Conservation (phyloP, 2,329 filamentous ascomycete species). For the Beauveria scarabaeidicola region DNA sequence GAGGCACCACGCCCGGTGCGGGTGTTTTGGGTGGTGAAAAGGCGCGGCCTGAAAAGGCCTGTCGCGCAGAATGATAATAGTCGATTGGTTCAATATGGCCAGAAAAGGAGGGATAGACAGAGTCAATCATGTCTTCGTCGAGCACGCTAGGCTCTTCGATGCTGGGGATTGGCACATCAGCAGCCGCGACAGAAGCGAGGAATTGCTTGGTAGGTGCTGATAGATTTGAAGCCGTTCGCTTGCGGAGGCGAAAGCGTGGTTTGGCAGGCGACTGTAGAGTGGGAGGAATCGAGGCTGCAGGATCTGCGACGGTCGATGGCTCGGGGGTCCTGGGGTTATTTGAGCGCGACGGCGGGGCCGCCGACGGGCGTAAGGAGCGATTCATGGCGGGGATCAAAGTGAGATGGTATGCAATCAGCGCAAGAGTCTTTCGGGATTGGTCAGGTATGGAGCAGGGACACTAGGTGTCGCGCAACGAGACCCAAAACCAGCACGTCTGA, state of each 20-base stretch:
- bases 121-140: conserved; percentile 37
- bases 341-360: conserved; percentile 37
- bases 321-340: conserved; percentile 37
- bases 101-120: conserved; percentile 17
- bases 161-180: conserved; percentile 55
- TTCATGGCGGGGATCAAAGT: neutral
- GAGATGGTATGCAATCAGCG: conserved; percentile 6
- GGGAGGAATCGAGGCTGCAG: conserved; percentile 23
- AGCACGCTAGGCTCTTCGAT: conserved; percentile 47
- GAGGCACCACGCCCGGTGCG: conserved; percentile 36
- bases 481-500: conserved; percentile 8
- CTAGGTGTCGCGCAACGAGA: neutral
- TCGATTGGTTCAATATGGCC: conserved; percentile 23
- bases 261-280: conserved; percentile 34
- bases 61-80: conserved; percentile 19
- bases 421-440: neutral
- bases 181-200: conserved; percentile 57
- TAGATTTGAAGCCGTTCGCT: conserved; percentile 43
- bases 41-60: conserved; percentile 29
- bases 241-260: conserved; percentile 47
- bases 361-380: conserved; percentile 33
- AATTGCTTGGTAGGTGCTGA: conserved; percentile 56
- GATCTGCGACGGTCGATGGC: conserved; percentile 27
- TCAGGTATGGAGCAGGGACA: neutral
- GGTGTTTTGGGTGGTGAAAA: conserved; percentile 54